Percentiles rank a stretch among this genome's conserved stretches.
Evolutionary conservation across 1,284 basidiomycete genomes (phyloP).

Genomic region (Phellinidium pouzarii): DNA sequence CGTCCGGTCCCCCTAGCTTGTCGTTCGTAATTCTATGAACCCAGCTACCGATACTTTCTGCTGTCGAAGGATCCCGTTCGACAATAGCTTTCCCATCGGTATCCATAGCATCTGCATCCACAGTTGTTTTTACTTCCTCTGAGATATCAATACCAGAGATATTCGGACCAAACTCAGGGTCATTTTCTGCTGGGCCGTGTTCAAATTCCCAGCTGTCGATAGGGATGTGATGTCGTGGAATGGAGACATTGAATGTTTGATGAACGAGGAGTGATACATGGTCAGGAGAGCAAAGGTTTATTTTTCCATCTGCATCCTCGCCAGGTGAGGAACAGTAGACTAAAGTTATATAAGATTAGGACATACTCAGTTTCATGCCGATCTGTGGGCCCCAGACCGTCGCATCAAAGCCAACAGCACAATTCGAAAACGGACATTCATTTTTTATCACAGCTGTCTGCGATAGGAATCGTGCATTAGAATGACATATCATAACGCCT

Average conservation of each 20-base stretch:
- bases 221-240: slow-evolving; percentile 89
- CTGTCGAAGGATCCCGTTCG: slow-evolving; percentile 21
- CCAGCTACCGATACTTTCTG: slow-evolving; percentile 69
- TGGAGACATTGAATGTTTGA: slow-evolving; percentile 94
- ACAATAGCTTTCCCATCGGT: slow-evolving; percentile 27
- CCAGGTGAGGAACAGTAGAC: background rate
- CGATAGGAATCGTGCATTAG: slow-evolving; percentile 66
- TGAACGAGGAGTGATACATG: slow-evolving; percentile 91
- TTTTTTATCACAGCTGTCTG: slow-evolving; percentile 66
- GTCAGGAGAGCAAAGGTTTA: slow-evolving; percentile 89
- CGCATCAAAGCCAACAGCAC: slow-evolving; percentile 73
- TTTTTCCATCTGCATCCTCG: slow-evolving; percentile 60
- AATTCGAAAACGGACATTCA: slow-evolving; percentile 85
- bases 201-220: slow-evolving; percentile 82
- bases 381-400: slow-evolving; percentile 87
- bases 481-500: slow-evolving; percentile 86
- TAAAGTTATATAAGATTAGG: background rate
- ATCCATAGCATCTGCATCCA: slow-evolving; percentile 21
- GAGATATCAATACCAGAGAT: slow-evolving; percentile 23
- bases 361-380: slow-evolving; percentile 78
- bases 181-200: slow-evolving; percentile 70
- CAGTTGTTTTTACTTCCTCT: too few species aligned
- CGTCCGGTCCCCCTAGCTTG: slow-evolving; percentile 64
- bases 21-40: slow-evolving; percentile 66
- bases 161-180: slow-evolving; percentile 57